Evolutionary conservation across 2,329 filamentous ascomycete species (phyloP).

Genomic region (Diplodia intermedia): DNA sequence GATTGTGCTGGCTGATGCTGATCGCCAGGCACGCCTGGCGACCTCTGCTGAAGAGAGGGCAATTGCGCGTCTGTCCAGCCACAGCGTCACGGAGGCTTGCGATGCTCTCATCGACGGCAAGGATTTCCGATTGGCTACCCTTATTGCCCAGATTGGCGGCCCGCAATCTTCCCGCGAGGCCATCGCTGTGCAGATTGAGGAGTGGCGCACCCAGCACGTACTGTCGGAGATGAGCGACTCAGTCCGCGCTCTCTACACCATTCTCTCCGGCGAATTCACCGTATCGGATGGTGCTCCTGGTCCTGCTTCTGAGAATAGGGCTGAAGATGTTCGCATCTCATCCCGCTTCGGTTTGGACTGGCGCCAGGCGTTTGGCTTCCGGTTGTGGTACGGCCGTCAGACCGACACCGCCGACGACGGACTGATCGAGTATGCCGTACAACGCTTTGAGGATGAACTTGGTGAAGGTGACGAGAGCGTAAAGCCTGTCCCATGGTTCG

Average conservation of each 20-base stretch:
- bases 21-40: constrained; percentile 62
- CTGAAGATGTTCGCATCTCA: constrained; percentile 80
- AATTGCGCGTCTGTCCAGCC: constrained; percentile 77
- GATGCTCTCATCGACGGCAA: constrained; percentile 75
- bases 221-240: constrained; percentile 86
- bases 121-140: constrained; percentile 82
- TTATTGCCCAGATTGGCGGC: constrained; percentile 83
- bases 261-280: constrained; percentile 87
- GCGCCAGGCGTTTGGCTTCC: constrained; percentile 90
- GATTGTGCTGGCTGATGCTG: constrained; percentile 49
- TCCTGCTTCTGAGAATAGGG: constrained; percentile 78
- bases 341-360: constrained; percentile 86
- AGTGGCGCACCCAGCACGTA: constrained; percentile 83
- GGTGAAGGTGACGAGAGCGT: constrained; percentile 71
- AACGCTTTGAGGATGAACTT: constrained; percentile 76
- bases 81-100: constrained; percentile 83
- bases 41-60: constrained; percentile 80
- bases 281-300: constrained; percentile 78
- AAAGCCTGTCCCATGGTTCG: constrained; percentile 74
- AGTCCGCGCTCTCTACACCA: constrained; percentile 85
- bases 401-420: constrained; percentile 68
- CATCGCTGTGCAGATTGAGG: constrained; percentile 79
- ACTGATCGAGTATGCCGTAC: constrained; percentile 72
- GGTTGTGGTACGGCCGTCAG: constrained; percentile 78
- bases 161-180: constrained; percentile 69